These are phyloP conservation scores for Clitopilus passeckerianus DNA, from an alignment of 768 basidiomycete species.

Conservation along the genomic window DNA sequence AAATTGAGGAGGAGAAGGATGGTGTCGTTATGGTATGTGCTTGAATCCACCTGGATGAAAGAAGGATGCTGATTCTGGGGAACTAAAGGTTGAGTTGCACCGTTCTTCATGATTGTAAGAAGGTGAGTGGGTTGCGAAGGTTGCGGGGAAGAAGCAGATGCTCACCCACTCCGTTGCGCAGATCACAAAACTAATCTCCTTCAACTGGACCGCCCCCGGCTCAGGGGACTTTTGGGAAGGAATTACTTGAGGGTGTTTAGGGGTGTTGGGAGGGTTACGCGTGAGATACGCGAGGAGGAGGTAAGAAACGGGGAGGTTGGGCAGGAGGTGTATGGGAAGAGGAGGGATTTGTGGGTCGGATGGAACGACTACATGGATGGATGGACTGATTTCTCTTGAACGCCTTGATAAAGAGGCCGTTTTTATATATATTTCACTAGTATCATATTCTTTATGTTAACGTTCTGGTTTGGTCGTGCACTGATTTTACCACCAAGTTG, in stretches of 20 bases:
- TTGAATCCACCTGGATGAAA: too few relatives aligned
- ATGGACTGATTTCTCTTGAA: too few relatives aligned
- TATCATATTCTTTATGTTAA: too few relatives aligned
- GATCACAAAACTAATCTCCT: constrained; percentile 79
- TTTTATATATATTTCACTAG: too few relatives aligned
- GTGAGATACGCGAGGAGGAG: constrained; percentile 47
- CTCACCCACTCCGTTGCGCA: too few relatives aligned
- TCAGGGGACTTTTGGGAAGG: constrained; percentile 85
- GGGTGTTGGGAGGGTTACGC: constrained; percentile 71
- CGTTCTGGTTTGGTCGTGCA: too few relatives aligned
- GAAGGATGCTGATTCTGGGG: too few relatives aligned
- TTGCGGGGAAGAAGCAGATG: constrained; percentile 72
- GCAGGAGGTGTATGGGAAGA: not conserved
- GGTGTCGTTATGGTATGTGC: constrained; percentile 90
- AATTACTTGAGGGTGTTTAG: constrained; percentile 66
- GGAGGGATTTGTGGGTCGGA: not conserved
- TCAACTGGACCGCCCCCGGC: constrained; percentile 79
- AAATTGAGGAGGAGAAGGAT: constrained; percentile 60
- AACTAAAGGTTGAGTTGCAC: constrained; percentile 89
- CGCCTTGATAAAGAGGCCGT: too few relatives aligned
- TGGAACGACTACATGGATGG: too few relatives aligned
- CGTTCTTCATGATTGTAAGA: constrained; percentile 61
- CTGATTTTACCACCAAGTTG: too few relatives aligned
- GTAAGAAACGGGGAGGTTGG: too few relatives aligned
- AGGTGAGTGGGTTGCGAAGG: constrained; percentile 49